These are phyloP conservation scores for Neofusicoccum parvum DNA, from an alignment of 2,329 filamentous ascomycete genomes.

Conservation along the genomic window DNA sequence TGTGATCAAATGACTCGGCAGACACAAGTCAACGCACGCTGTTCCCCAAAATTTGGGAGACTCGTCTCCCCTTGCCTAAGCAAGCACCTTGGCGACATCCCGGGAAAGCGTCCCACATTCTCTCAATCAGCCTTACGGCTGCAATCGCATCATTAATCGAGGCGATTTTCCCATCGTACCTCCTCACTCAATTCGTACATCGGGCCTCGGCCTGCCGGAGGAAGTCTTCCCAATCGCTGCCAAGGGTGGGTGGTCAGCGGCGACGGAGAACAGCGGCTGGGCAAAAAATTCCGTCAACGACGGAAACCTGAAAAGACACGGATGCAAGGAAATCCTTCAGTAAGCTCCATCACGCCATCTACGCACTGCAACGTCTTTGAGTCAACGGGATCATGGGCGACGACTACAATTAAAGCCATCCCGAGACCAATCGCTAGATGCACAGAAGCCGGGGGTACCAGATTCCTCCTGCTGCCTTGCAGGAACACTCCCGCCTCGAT, in stretches of 20 bases:
- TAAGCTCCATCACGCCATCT: neutral
- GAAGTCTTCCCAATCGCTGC: neutral
- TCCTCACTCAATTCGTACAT: neutral
- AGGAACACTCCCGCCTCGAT: neutral
- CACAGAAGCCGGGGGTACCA: neutral
- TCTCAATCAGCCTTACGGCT: too few species aligned
- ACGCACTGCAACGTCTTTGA: neutral
- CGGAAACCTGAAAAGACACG: neutral
- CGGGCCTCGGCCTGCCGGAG: neutral
- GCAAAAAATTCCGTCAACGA: neutral
- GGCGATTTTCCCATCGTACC: neutral
- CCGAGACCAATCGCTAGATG: neutral
- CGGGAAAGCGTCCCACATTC: too few species aligned
- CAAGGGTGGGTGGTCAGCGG: constrained; percentile 7
- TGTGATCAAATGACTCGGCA: too few species aligned
- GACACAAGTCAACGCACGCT: too few species aligned
- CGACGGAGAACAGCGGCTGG: neutral
- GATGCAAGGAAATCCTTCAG: neutral
- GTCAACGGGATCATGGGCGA: neutral
- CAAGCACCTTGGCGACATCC: too few species aligned
- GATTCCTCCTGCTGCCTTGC: constrained; percentile 5
- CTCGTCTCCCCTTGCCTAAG: too few species aligned
- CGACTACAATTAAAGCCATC: neutral
- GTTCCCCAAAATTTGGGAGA: too few species aligned
- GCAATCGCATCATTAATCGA: neutral